Conservation (phyloP, 2,329 filamentous ascomycete genomes). For the Epichloe uncinata region DNA sequence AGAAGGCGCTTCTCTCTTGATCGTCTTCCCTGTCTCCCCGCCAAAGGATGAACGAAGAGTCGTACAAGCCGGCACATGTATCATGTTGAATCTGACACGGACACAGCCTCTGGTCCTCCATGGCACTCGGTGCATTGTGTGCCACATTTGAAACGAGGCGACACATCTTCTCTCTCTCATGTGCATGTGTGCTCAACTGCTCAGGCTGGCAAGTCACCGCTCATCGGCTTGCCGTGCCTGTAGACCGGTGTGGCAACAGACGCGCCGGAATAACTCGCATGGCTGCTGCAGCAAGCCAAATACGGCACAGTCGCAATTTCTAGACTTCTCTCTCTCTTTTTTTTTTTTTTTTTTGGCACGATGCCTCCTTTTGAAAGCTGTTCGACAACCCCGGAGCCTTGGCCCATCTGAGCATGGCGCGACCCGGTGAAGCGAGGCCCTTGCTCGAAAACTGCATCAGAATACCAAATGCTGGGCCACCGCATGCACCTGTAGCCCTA, state of each 20-base stretch:
- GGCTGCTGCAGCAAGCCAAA: conserved; percentile 3
- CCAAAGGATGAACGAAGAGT: background rate
- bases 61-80: background rate
- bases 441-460: background rate
- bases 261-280: background rate
- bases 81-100: background rate
- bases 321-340: background rate
- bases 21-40: background rate
- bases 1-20: background rate
- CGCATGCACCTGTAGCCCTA: background rate
- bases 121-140: background rate
- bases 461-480: no score
- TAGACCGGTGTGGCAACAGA: conserved; percentile 6
- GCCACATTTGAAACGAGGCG: background rate
- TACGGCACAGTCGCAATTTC: background rate
- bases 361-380: background rate
- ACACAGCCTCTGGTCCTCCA: background rate
- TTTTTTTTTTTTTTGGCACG: no score
- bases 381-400: background rate
- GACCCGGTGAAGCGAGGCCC: background rate
- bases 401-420: background rate
- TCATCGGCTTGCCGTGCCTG: conserved; percentile 2
- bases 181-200: background rate
- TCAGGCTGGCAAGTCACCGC: conserved; percentile 1
- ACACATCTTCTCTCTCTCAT: background rate